Conservation (phyloP, 768 basidiomycete species). For the Chalciporus pseudorubinellus region DNA sequence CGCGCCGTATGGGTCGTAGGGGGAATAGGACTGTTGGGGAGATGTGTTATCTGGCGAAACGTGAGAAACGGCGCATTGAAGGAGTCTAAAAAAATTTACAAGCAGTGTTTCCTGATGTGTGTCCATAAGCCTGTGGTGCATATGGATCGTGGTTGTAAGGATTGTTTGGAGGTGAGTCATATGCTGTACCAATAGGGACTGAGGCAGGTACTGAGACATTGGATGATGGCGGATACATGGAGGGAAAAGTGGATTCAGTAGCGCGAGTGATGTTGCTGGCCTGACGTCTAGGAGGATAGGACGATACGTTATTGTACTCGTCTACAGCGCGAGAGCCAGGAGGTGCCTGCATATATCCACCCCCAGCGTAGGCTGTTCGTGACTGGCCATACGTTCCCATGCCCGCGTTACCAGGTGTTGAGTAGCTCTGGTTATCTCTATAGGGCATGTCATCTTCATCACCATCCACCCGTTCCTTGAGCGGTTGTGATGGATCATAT, state of each 20-base stretch:
- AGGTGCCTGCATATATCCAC: slow-evolving; percentile 35
- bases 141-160: slow-evolving; percentile 30
- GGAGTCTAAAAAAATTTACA: slow-evolving; percentile 42
- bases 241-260: slow-evolving; percentile 41
- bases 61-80: not conserved
- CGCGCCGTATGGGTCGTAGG: slow-evolving; percentile 50
- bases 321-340: slow-evolving; percentile 70
- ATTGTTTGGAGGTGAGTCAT: slow-evolving; percentile 17
- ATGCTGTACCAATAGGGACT: slow-evolving; percentile 13
- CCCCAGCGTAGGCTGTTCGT: not conserved
- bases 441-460: slow-evolving; percentile 46
- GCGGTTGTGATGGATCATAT: slow-evolving; percentile 56
- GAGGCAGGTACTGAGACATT: slow-evolving; percentile 19
- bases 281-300: slow-evolving; percentile 45
- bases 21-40: slow-evolving; percentile 48
- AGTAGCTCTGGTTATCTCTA: slow-evolving; percentile 29
- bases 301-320: slow-evolving; percentile 59
- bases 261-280: slow-evolving; percentile 39
- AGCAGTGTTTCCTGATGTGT: slow-evolving; percentile 49
- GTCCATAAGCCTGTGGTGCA: slow-evolving; percentile 45
- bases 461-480: slow-evolving; percentile 58
- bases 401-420: slow-evolving; percentile 21
- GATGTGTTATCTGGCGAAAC: slow-evolving; percentile 49
- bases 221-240: slow-evolving; percentile 34
- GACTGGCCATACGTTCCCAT: slow-evolving; percentile 33